Evolutionary conservation across 768 basidiomycete genomes (phyloP).

Genomic region (Scleroderma bovista): DNA sequence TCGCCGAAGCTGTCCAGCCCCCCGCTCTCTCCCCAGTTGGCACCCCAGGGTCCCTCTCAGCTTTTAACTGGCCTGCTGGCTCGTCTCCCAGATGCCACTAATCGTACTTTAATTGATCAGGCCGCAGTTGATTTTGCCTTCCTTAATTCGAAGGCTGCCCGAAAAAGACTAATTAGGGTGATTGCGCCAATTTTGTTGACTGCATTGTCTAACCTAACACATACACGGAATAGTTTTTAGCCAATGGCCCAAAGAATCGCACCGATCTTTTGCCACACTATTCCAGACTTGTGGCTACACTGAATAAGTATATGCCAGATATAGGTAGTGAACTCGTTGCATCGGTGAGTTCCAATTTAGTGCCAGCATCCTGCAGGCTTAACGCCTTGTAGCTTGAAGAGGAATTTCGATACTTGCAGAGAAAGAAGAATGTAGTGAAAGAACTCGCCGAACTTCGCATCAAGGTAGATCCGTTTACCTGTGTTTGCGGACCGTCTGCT

Average conservation of each 20-base stretch:
- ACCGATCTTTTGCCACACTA: constrained; percentile 93
- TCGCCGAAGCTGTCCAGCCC: constrained; percentile 61
- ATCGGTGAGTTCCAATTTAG: constrained; percentile 46
- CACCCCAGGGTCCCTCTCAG: constrained; percentile 89
- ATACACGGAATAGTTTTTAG: constrained; percentile 54
- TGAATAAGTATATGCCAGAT: constrained; percentile 92
- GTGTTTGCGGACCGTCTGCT: not conserved
- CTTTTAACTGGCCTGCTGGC: constrained; percentile 86
- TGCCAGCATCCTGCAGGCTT: not conserved
- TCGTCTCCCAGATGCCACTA: constrained; percentile 92
- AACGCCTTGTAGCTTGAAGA: constrained; percentile 71
- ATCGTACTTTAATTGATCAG: constrained; percentile 84
- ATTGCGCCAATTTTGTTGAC: constrained; percentile 3
- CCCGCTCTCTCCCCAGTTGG: constrained; percentile 61
- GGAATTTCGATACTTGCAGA: constrained; percentile 91
- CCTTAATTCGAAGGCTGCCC: constrained; percentile 92
- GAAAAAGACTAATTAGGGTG: constrained; percentile 88
- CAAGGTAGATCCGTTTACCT: constrained; percentile 48
- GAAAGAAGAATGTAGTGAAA: constrained; percentile 88
- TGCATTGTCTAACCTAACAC: constrained; percentile 6
- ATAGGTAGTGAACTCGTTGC: constrained; percentile 78
- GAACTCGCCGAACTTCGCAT: constrained; percentile 81
- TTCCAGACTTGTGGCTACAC: constrained; percentile 79
- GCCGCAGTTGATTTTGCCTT: constrained; percentile 94
- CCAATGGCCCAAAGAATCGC: constrained; percentile 80